phyloP scores from a whole-genome alignment of 2,329 filamentous ascomycete species.

The Cadophora luteo-olivacea region DNA sequence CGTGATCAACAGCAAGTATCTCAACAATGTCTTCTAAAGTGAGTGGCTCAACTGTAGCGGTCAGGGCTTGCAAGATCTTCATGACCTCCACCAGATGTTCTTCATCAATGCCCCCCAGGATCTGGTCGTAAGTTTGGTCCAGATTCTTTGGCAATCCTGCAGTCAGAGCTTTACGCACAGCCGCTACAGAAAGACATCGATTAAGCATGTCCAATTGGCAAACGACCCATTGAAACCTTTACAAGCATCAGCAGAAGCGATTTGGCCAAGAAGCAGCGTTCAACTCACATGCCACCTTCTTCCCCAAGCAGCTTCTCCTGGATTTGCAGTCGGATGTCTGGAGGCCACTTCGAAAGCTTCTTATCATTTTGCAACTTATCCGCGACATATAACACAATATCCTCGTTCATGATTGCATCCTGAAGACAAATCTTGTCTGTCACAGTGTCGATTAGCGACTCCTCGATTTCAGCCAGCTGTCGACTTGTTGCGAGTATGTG shows the following conservation, averaged over 20 bases:
- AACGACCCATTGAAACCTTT: constrained; percentile 46
- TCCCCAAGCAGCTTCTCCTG: constrained; percentile 37
- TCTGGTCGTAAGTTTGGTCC: constrained; percentile 47
- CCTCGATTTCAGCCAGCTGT: constrained; percentile 44
- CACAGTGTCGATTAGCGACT: constrained; percentile 36
- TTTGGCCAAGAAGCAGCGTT: background rate
- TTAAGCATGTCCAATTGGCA: constrained; percentile 45
- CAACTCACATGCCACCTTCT: constrained; percentile 45
- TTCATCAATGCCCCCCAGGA: constrained; percentile 41
- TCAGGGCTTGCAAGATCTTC: constrained; percentile 39
- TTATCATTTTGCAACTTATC: constrained; percentile 38
- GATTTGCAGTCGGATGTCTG: constrained; percentile 40
- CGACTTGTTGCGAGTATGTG: constrained; percentile 45
- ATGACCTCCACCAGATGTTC: constrained; percentile 28
- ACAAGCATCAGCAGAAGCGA: background rate
- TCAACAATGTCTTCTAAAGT: constrained; percentile 42
- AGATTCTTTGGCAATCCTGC: constrained; percentile 43
- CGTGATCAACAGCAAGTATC: constrained; percentile 42
- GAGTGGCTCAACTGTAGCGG: constrained; percentile 33
- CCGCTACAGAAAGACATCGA: constrained; percentile 34
- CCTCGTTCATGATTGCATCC: constrained; percentile 31
- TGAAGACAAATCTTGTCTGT: constrained; percentile 32
- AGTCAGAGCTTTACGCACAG: constrained; percentile 41
- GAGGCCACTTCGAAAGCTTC: constrained; percentile 38
- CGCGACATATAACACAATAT: constrained; percentile 42